Evolutionary conservation across 768 basidiomycete species (phyloP).

Genomic region (Naganishia onofrii): DNA sequence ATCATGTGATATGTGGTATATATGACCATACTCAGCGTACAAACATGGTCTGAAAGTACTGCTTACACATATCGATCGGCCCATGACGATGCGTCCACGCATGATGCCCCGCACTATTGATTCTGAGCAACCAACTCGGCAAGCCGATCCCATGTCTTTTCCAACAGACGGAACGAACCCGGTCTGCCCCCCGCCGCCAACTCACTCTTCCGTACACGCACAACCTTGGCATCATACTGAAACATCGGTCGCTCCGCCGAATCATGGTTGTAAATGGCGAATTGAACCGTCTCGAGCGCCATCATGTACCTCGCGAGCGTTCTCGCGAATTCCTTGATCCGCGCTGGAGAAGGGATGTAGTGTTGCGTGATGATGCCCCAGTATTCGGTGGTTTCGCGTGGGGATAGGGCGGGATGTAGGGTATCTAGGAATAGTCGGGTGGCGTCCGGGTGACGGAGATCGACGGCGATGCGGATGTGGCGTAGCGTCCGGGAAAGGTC

Average conservation of each 20-base stretch:
- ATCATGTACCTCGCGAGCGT: conserved; percentile 5
- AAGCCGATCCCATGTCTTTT: conserved; percentile 5
- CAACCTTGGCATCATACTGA: conserved; percentile 4
- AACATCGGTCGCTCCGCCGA: not conserved
- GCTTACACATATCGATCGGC: too few species aligned
- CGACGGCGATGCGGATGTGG: not conserved
- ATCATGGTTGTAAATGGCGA: conserved; percentile 1
- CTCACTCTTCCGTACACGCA: conserved; percentile 12
- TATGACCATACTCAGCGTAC: too few species aligned
- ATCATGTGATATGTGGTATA: too few species aligned
- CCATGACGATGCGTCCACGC: too few species aligned
- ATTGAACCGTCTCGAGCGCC: conserved; percentile 18
- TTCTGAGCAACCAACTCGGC: not conserved
- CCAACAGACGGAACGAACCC: conserved; percentile 17
- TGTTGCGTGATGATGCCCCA: conserved; percentile 5
- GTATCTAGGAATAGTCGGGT: not conserved
- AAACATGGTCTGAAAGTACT: too few species aligned
- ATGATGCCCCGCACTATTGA: too few species aligned
- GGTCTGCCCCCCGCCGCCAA: conserved; percentile 10
- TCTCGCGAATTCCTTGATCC: conserved; percentile 9
- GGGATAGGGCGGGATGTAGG: not conserved
- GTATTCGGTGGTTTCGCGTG: too few species aligned
- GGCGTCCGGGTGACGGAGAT: not conserved
- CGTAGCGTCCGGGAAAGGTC: not conserved
- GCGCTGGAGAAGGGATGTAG: conserved; percentile 2